Evolutionary conservation across 1,284 basidiomycete species (phyloP).

Genomic region (Melampsora larici-populina): DNA sequence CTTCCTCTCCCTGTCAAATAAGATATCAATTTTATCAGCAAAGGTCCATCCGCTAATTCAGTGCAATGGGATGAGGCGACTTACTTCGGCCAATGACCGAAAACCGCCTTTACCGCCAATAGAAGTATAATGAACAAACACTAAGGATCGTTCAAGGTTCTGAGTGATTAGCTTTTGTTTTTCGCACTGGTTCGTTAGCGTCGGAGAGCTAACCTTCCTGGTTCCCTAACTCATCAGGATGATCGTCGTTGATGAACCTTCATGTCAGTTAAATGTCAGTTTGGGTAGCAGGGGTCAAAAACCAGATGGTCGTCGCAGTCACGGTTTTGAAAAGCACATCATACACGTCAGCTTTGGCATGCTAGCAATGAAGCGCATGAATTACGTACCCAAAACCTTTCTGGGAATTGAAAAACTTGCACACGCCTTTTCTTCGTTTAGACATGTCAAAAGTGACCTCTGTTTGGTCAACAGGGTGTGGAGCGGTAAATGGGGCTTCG

Average conservation of each 20-base stretch:
- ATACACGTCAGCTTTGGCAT: no score
- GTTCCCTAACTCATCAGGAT: conserved; percentile 42
- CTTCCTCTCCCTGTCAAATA: conserved; percentile 37
- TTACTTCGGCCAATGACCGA: conserved; percentile 42
- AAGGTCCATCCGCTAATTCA: background rate
- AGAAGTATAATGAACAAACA: conserved; percentile 44
- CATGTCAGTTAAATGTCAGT: background rate
- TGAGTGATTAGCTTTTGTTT: background rate
- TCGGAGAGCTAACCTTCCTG: conserved; percentile 33
- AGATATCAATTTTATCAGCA: background rate
- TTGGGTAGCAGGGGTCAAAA: background rate
- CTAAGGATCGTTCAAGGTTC: background rate
- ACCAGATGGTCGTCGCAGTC: background rate
- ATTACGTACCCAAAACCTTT: conserved; percentile 43
- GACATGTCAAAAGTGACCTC: conserved; percentile 40
- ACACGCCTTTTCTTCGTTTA: conserved; percentile 42
- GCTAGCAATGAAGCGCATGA: background rate
- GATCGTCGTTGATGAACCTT: conserved; percentile 43
- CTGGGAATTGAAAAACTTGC: conserved; percentile 44
- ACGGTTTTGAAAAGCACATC: no score
- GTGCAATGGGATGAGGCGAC: background rate
- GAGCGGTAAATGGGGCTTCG: conserved; percentile 13
- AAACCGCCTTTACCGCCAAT: conserved; percentile 42
- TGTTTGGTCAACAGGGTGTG: conserved; percentile 41
- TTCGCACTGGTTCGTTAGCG: background rate